A percentile compares a stretch with the other conserved stretches of the same genome.
phyloP scores from a whole-genome alignment of 1,284 basidiomycete genomes.

The Omphalotus olearius region DNA sequence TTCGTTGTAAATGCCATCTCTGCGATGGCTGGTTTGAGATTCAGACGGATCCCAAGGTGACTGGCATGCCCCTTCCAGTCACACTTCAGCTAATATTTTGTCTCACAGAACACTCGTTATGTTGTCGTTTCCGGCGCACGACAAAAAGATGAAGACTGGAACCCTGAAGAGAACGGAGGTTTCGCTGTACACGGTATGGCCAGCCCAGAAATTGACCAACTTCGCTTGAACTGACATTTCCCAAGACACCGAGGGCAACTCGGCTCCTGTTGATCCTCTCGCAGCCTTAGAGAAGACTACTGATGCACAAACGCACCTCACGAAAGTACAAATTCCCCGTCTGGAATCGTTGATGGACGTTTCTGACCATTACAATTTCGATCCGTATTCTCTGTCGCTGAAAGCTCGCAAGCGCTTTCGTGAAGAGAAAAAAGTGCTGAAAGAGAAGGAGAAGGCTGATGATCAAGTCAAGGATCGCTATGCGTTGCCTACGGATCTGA shows the following conservation, averaged over 20 bases:
- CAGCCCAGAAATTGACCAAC: neutral
- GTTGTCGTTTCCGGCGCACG: slow-evolving; percentile 88
- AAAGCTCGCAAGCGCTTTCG: slow-evolving; percentile 80
- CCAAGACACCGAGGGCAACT: slow-evolving; percentile 70
- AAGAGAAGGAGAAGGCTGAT: slow-evolving; percentile 62
- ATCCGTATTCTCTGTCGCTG: slow-evolving; percentile 80
- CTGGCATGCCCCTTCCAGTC: slow-evolving; percentile 13
- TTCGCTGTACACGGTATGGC: slow-evolving; percentile 81
- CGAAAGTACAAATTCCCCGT: slow-evolving; percentile 70
- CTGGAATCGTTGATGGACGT: slow-evolving; percentile 73
- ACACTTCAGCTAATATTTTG: neutral
- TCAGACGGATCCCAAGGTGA: slow-evolving; percentile 92
- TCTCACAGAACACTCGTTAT: slow-evolving; percentile 85
- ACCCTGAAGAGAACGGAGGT: slow-evolving; percentile 93
- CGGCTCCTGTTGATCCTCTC: slow-evolving; percentile 71
- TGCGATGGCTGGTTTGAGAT: slow-evolving; percentile 96
- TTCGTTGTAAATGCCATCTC: slow-evolving; percentile 95
- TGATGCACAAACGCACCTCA: slow-evolving; percentile 67
- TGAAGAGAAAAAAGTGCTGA: slow-evolving; percentile 76
- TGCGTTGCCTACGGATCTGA: slow-evolving; percentile 63
- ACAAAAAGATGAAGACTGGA: slow-evolving; percentile 93
- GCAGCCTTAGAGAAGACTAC: slow-evolving; percentile 86
- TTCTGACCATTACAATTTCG: slow-evolving; percentile 71
- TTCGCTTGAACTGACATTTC: slow-evolving; percentile 2
- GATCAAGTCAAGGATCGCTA: slow-evolving; percentile 68